Evolutionary conservation across 305 asterid genomes (phyloP).

Genomic region (Fraxinus greggii): DNA sequence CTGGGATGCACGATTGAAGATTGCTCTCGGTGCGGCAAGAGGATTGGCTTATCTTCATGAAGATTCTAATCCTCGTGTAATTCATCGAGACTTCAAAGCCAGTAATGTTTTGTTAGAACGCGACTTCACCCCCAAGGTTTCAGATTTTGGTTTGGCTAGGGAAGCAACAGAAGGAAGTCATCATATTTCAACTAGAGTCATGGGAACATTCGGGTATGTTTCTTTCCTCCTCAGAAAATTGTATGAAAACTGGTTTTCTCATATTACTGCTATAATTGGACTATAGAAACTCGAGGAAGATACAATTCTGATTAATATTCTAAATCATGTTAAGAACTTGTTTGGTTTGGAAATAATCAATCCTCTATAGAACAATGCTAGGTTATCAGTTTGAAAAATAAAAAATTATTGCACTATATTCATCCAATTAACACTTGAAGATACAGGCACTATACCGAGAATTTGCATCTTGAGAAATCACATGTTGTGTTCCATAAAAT

Average conservation of each 20-base stretch:
- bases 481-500: neutral
- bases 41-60: conserved; percentile 96
- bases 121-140: conserved; percentile 90
- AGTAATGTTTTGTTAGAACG: conserved; percentile 83
- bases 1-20: conserved; percentile 89
- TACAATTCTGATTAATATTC: neutral
- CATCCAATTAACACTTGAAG: neutral
- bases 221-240: neutral
- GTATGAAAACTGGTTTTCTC: neutral
- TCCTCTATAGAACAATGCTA: neutral
- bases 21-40: conserved; percentile 95
- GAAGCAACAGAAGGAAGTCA: conserved; percentile 90
- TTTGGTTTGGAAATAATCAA: neutral
- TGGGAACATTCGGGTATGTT: conserved; percentile 97
- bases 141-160: conserved; percentile 95
- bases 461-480: neutral
- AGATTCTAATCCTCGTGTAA: conserved; percentile 94
- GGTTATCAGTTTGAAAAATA: neutral
- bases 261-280: neutral
- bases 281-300: neutral
- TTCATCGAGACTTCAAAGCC: conserved; percentile 92
- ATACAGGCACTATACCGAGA: neutral
- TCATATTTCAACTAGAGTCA: conserved; percentile 91
- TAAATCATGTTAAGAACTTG: neutral
- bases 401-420: neutral